These are phyloP conservation scores for Nakazawaea populi DNA, from an alignment of 805 yeast genomes.

Conservation along the genomic window DNA sequence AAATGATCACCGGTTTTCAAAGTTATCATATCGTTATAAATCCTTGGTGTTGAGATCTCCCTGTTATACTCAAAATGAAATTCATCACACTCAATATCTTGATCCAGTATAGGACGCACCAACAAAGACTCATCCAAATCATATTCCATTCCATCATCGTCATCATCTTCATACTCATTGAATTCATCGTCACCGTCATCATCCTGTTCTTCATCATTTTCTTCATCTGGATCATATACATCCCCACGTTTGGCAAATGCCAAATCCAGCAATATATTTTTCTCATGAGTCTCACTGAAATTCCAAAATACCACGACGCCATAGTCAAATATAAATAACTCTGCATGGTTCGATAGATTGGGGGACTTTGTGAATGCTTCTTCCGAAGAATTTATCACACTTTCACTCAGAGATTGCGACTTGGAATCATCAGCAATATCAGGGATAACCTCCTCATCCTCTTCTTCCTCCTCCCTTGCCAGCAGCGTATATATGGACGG, in stretches of 20 bases:
- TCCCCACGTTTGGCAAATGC: slow-evolving; percentile 51
- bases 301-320: slow-evolving; percentile 99
- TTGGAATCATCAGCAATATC: neutral
- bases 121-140: slow-evolving; percentile 35
- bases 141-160: slow-evolving; percentile 1
- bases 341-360: slow-evolving; percentile 65
- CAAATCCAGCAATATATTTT: slow-evolving; percentile 87
- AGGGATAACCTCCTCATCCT: neutral
- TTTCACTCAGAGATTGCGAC: neutral
- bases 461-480: neutral
- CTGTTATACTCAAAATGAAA: slow-evolving; percentile 63
- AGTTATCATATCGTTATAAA: slow-evolving; percentile 92
- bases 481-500: neutral
- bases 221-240: slow-evolving; percentile 36
- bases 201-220: slow-evolving; percentile 34
- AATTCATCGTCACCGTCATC: slow-evolving; percentile 27
- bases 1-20: slow-evolving; percentile 87
- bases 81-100: slow-evolving; percentile 90
- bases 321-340: slow-evolving; percentile 81
- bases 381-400: neutral
- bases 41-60: slow-evolving; percentile 48
- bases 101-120: slow-evolving; percentile 72
- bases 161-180: slow-evolving; percentile 14
- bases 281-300: slow-evolving; percentile 86
- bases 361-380: slow-evolving; percentile 16